Evolutionary conservation across 2,329 filamentous ascomycete genomes (phyloP), one percentile per base, ranked within the genome.

Genomic region (Colletotrichum sp.): DNA sequence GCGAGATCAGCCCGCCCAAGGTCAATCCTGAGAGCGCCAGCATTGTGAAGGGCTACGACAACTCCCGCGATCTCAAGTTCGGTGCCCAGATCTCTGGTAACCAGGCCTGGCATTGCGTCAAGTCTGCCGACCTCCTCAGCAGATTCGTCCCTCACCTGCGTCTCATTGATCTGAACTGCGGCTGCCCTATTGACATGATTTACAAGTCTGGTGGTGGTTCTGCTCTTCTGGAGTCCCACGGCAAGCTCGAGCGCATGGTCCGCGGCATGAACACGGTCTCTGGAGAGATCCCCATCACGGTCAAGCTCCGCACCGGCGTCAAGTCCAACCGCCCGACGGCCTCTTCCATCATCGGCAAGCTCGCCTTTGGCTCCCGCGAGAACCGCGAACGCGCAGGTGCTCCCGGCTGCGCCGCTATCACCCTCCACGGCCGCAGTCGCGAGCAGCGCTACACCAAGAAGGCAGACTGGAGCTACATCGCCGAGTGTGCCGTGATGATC

Each of bases 401-500:
- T 16, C 93, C 94, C 6, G 97, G 97, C 69, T 95, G 96, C 71
- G 97, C 97, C 9, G 96, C 97, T n/a, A 94, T 99, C 79, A 98
- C 97, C 2, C 91, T 99, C 2, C 97, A 99, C 84, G 97, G 97
- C 68, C 93, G 97, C 75, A 98, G 94, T 81, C 93, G 96, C 82
- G 96, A 98, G 86, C 96, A 98, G 87, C 92, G 97, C 75, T 99
- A 99, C 87, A 97, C 95, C 5, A 94, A 93, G 81, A 92, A 90
- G 79, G 97, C 97, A n/a, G 95, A 99, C 84, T 99, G 97, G 97
- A 87, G 89, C 60, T 99, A 98, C 85, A 98, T 99, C 79, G 93
- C 94, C 69, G 94, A 98, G 82, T 98, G 95, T 80, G 94, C 96
- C 4, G 92, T 94, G 8, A 90, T 98, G 72, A 94, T 99, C 85